Conservation (phyloP, 2,329 filamentous ascomycete genomes). For the Gliomastix tumulicola region DNA sequence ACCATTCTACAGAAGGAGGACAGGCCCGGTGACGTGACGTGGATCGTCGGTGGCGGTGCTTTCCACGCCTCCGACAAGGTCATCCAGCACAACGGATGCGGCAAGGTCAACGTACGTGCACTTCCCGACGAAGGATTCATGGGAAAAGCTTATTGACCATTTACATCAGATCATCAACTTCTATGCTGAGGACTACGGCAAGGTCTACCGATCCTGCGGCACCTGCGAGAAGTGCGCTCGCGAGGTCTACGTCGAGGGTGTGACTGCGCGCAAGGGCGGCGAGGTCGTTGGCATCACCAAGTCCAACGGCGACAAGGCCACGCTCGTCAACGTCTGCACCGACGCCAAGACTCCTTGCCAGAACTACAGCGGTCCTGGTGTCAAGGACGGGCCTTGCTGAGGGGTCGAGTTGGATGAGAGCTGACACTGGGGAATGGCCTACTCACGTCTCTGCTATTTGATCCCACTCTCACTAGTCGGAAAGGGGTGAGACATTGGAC, state of each 20-base stretch:
- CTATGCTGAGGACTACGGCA: slow-evolving; percentile 29
- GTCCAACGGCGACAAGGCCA: slow-evolving; percentile 22
- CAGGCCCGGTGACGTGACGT: slow-evolving; percentile 10
- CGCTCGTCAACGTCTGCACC: slow-evolving; percentile 10
- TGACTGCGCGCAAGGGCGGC: slow-evolving; percentile 29
- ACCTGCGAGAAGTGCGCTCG: slow-evolving; percentile 23
- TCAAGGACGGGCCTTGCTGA: slow-evolving; percentile 7
- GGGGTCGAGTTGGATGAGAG: too few relatives aligned
- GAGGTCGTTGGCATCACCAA: slow-evolving; percentile 34
- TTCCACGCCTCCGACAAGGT: slow-evolving; percentile 29
- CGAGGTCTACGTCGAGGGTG: slow-evolving; percentile 33
- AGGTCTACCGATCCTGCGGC: slow-evolving; percentile 41
- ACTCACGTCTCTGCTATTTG: too few relatives aligned
- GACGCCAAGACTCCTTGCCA: slow-evolving; percentile 11
- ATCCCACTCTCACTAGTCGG: too few relatives aligned
- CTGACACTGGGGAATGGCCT: too few relatives aligned
- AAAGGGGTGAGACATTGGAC: too few relatives aligned
- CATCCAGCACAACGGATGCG: slow-evolving; percentile 32
- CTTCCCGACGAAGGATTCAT: neutral
- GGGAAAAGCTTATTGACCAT: neutral
- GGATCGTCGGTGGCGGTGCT: slow-evolving; percentile 28
- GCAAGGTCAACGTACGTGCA: slow-evolving; percentile 20
- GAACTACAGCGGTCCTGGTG: slow-evolving; percentile 9
- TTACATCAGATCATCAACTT: slow-evolving; percentile 8
- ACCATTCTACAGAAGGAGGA: slow-evolving; percentile 10